Evolutionary conservation across 2,329 filamentous ascomycete species (phyloP), one percentile per base, ranked within the genome.

Genomic region (Trichoderma sp.): DNA sequence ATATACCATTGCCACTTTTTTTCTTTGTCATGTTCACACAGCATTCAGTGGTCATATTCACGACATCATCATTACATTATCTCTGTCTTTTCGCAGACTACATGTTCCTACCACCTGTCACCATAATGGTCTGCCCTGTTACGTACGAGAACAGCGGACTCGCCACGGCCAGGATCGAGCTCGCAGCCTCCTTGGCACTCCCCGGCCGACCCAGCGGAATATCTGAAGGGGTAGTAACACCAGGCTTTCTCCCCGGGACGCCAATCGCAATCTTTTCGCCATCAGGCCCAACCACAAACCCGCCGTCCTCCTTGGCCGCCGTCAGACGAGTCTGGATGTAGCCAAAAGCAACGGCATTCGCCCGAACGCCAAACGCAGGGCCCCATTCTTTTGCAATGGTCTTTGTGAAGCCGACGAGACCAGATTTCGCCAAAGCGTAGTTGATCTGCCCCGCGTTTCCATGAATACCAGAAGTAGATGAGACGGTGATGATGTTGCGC

Each of bases 341-440:
- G 0, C 95, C 95, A 80, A 97, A 97, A 5, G 94, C 94, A 69
- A 97, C 88, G 3, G 94, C 95, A 84, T 97, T 97, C 56, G 92
- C 90, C 75, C 95, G 88, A 6, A 97, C 95, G 69, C 94, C 95
- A 80, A 95, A 97, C 50, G 88, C 84, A 0, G 94, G 94, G 1
- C 95, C 95, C 95, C 95, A 97, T 86, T 98, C 92, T 86, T 97
- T 97, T 3, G 95, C 94, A 81, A 97, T 94, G 2, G 94, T 95
- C 87, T 97, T 97, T 76, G 93, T 95, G 75, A 97, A 88, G 6
- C 95, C 95, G 12, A 90, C 90, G 16, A 97, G 91, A 63, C 94
- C 95, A 3, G 95, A 93, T 87, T 97, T 97, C 72, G 94, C 95
- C 65, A 95, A 87, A 45, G 93, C 90, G 84, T 97, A 97, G 88